These are phyloP conservation scores for Kazachstania psychrophila DNA, from an alignment of 805 yeast genomes.

Conservation along the genomic window DNA sequence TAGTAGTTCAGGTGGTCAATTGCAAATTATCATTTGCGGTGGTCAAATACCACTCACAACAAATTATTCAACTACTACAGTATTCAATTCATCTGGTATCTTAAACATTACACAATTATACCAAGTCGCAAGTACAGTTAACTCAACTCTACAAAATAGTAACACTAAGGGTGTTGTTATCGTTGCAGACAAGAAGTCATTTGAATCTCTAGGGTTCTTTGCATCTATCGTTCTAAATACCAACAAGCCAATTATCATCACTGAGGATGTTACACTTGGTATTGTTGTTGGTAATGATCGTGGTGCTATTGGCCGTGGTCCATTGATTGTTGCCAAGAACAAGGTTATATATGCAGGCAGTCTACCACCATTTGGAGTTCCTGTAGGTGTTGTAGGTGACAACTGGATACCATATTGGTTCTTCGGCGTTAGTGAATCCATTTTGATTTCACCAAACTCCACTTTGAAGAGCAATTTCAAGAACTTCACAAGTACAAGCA, in stretches of 20 bases:
- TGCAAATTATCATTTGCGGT: conserved; percentile 9
- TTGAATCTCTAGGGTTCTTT: conserved; percentile 24
- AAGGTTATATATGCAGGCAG: conserved; percentile 24
- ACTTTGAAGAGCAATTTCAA: conserved; percentile 16
- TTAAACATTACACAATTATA: conserved; percentile 22
- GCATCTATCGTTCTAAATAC: conserved; percentile 16
- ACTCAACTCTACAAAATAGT: conserved; percentile 9
- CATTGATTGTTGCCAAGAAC: conserved; percentile 16
- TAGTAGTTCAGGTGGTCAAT: conserved; percentile 12
- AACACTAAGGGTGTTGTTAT: conserved; percentile 19
- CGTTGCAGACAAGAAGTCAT: conserved; percentile 16
- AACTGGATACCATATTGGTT: conserved; percentile 16
- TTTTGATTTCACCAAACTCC: conserved; percentile 12
- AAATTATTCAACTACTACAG: conserved; percentile 7
- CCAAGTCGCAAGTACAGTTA: conserved; percentile 10
- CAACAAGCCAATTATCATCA: conserved; percentile 18
- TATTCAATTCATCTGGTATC: conserved; percentile 17
- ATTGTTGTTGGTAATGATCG: conserved; percentile 14
- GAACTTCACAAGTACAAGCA: conserved; percentile 17
- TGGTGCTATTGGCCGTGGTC: conserved; percentile 18
- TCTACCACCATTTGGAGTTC: conserved; percentile 20
- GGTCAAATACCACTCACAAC: conserved; percentile 4
- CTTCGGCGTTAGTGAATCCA: conserved; percentile 17
- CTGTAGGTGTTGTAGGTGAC: conserved; percentile 21
- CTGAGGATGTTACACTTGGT: conserved; percentile 14